Evolutionary conservation across 345 rosid genomes (phyloP), one percentile per base, ranked within the genome.

Genomic region (Euclidium syriacum): DNA sequence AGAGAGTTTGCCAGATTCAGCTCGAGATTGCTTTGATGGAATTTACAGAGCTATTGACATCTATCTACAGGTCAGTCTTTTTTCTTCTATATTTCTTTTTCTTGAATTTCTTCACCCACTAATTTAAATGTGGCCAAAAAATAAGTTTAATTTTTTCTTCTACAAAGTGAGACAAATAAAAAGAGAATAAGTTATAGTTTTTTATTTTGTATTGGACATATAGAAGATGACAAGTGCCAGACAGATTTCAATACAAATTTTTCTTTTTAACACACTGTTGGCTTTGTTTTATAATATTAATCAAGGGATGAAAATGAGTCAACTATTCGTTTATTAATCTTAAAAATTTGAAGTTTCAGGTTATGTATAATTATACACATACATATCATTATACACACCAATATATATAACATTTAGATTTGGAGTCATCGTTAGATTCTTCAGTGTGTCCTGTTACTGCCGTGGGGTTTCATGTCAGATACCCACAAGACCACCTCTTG

Each of bases 11-110:
- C 94, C 94, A 7, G 86, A 83, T 67, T 65, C 79, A 50, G 88
- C 88, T 8, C 80, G 88, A 67, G 84, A 84, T 60, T 77, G 85
- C 72, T 85, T 76, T 52, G 90, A 85, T 74, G 94, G 87, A 14
- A 84, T 86, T 67, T 88, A 88, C 79, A 78, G 74, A 78, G 88
- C 94, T 47, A 81, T 86, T 52, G 96, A 88, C 47, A 82, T 82
- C 73, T 88, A 76, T 74, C 83, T 86, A 26, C 78, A 81, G 88
- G 96, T 83, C 25, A 77, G 68, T 51, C 2, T 20, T 14, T 20
- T 27, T 12, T 16, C 23, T 51, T 2, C 18, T 1, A 39, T 10
- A 39, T 39, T 57, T 16, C 30, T 5, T 6, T 56, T 39, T 58
- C 26, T 17, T 42, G 8, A 19, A 42, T 42, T 30, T 25, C 30